Evolutionary conservation across 148 eudicot species (phyloP).

Genomic region (Rheum nobile): DNA sequence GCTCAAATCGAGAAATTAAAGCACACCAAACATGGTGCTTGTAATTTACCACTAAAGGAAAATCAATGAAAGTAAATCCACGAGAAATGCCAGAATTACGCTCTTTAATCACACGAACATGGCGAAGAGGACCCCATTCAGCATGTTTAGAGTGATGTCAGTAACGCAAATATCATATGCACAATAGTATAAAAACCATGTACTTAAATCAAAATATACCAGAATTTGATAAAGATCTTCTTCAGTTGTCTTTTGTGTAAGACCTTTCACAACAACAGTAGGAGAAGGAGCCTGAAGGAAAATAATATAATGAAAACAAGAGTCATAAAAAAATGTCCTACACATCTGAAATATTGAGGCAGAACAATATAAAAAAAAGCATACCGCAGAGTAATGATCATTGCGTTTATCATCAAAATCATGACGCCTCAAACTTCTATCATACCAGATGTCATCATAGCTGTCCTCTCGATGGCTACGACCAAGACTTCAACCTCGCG

Average conservation of each 20-base stretch:
- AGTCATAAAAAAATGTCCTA: neutral
- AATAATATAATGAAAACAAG: constrained; percentile 5
- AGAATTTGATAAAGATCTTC: constrained; percentile 93
- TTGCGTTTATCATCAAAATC: constrained; percentile 72
- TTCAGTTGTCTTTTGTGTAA: constrained; percentile 89
- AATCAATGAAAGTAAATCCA: constrained; percentile 97
- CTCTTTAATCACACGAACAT: constrained; percentile 91
- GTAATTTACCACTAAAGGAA: constrained; percentile 62
- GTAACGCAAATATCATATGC: neutral
- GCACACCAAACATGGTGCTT: constrained; percentile 7
- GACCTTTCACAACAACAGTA: constrained; percentile 93
- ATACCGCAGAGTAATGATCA: constrained; percentile 63
- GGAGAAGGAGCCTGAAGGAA: constrained; percentile 67
- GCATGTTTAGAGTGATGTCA: constrained; percentile 37
- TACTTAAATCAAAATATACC: constrained; percentile 18
- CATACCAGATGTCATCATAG: constrained; percentile 57
- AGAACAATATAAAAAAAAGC: constrained; percentile 2
- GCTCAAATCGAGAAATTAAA: neutral
- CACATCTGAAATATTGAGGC: neutral
- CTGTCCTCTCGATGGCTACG: constrained; percentile 81
- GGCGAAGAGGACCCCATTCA: constrained; percentile 97
- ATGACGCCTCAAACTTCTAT: constrained; percentile 56
- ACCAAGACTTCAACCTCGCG: constrained; percentile 69
- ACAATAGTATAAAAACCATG: neutral
- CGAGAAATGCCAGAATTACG: constrained; percentile 83